These are phyloP conservation scores for Salix udensis DNA, from an alignment of 345 rosid genomes.

Conservation along the genomic window DNA sequence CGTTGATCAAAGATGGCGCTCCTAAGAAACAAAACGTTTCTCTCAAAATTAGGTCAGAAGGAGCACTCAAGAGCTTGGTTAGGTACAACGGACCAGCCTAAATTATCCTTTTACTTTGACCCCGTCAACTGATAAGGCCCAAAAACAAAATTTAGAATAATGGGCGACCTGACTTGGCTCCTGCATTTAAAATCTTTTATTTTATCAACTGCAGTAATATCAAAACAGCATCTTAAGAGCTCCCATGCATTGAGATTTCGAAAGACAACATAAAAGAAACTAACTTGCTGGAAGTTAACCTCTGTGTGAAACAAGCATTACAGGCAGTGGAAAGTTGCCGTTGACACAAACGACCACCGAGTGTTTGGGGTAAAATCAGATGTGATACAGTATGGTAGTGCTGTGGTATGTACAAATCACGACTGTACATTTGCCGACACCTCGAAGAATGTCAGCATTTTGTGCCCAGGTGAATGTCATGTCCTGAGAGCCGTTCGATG, in stretches of 20 bases:
- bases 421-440: constrained; percentile 34
- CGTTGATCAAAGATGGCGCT: background rate
- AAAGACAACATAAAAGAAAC: no score
- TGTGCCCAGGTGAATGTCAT: background rate
- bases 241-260: background rate
- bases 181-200: background rate
- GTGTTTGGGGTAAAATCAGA: background rate
- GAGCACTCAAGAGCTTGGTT: background rate
- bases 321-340: no score
- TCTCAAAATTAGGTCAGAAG: background rate
- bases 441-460: constrained; percentile 5
- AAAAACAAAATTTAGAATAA: background rate
- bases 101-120: background rate
- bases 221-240: no score
- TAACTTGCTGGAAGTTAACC: no score
- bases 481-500: constrained; percentile 25
- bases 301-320: no score
- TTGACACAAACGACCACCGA: no score
- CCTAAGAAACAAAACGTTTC: background rate
- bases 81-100: background rate
- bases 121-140: background rate
- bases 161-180: no score
- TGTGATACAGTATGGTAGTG: background rate
- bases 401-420: background rate
- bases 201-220: background rate